A percentile compares a stretch with the other conserved stretches of the same genome.
Evolutionary conservation across 139 green algal genomes (phyloP).

Genomic region (Trebouxia sp.): DNA sequence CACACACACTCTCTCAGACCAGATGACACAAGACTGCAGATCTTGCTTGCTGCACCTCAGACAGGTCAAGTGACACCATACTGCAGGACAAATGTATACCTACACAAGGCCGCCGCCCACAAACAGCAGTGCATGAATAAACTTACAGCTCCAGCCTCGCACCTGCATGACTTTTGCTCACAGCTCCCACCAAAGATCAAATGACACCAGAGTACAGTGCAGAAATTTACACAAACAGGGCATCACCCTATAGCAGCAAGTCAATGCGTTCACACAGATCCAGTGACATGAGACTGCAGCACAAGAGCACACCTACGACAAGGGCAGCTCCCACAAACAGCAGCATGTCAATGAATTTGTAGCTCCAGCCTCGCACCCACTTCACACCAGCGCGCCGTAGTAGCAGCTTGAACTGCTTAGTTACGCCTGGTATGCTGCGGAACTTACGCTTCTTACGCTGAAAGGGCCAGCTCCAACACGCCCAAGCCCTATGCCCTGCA

Average conservation of each 20-base stretch:
- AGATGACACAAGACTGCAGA: too few species aligned
- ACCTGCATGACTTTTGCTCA: too few species aligned
- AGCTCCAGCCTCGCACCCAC: conserved; percentile 45
- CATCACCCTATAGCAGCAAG: background rate
- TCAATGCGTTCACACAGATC: background rate
- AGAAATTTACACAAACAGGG: too few species aligned
- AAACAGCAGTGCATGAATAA: conserved; percentile 52
- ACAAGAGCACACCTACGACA: conserved; percentile 33
- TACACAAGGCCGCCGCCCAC: conserved; percentile 40
- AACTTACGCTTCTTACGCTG: conserved; percentile 26
- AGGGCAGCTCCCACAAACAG: conserved; percentile 48
- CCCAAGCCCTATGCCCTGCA: background rate
- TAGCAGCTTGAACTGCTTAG: conserved; percentile 46
- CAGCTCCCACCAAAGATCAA: too few species aligned
- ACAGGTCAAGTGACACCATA: background rate
- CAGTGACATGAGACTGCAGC: background rate
- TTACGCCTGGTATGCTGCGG: conserved; percentile 38
- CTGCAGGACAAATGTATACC: conserved; percentile 24
- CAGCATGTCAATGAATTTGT: conserved; percentile 52
- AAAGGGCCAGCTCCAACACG: background rate
- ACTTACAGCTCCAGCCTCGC: conserved; percentile 45
- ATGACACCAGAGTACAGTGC: too few species aligned
- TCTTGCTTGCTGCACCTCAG: too few species aligned
- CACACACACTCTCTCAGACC: too few species aligned
- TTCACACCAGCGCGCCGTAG: conserved; percentile 48